Conservation (phyloP, 225 moss, liverwort and hornwort genomes). For the Straminergon stramineum region DNA sequence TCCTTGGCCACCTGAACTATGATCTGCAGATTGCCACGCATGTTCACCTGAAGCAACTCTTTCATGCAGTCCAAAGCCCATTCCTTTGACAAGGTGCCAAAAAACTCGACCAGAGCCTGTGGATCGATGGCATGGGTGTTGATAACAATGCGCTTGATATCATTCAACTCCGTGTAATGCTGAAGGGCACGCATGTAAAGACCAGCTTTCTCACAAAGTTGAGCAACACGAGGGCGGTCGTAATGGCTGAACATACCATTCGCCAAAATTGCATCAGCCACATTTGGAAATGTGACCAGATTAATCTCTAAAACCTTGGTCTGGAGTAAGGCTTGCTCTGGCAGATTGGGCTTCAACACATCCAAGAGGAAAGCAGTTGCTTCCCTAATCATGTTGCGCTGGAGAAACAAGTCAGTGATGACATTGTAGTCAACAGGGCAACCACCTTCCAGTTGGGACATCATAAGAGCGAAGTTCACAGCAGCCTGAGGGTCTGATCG, state of each 20-base stretch:
- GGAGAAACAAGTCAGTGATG: slow-evolving; percentile 86
- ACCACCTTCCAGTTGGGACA: slow-evolving; percentile 96
- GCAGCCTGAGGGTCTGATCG: slow-evolving; percentile 92
- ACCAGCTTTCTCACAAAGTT: slow-evolving; percentile 99
- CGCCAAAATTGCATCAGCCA: slow-evolving; percentile 97
- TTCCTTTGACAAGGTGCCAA: slow-evolving; percentile 92
- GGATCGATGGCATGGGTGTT: slow-evolving; percentile 99
- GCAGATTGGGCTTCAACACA: slow-evolving; percentile 91
- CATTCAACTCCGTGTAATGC: slow-evolving; percentile 90
- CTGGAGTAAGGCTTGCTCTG: slow-evolving; percentile 90
- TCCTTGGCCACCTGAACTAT: slow-evolving; percentile 99
- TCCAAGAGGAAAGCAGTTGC: slow-evolving; percentile 96
- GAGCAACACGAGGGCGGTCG: slow-evolving; percentile 94
- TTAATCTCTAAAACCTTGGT: slow-evolving; percentile 99
- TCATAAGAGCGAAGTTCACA: slow-evolving; percentile 97
- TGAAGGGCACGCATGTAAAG: slow-evolving; percentile 99
- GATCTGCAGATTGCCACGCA: slow-evolving; percentile 96
- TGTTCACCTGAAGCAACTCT: slow-evolving; percentile 94
- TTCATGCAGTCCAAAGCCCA: slow-evolving; percentile 99
- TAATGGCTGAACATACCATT: slow-evolving; percentile 98
- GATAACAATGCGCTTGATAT: slow-evolving; percentile 93
- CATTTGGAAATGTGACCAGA: slow-evolving; percentile 96
- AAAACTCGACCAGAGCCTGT: slow-evolving; percentile 93
- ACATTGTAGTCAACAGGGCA: slow-evolving; percentile 94
- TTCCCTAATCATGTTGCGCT: slow-evolving; percentile 99